A percentile compares a stretch with the other conserved stretches of the same genome.
These are phyloP conservation scores for Lolium rigidum DNA, from an alignment of 176 grass and related monocot genomes.

Conservation along the genomic window DNA sequence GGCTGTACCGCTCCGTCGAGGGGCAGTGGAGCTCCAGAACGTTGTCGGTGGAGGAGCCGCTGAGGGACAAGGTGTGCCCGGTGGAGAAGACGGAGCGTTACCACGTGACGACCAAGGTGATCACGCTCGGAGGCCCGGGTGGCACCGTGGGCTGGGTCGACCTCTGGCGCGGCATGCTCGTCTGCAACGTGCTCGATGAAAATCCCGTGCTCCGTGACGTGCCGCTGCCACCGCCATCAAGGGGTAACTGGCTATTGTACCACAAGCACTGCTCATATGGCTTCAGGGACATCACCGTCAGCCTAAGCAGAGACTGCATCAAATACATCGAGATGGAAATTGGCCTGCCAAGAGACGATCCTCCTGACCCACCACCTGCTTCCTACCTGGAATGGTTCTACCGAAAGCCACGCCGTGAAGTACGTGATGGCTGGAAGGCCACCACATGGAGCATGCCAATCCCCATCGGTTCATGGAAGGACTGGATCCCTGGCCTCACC, in stretches of 20 bases:
- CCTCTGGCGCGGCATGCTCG: background rate
- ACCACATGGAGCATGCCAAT: background rate
- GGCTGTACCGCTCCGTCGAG: background rate
- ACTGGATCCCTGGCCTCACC: background rate
- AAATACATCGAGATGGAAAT: background rate
- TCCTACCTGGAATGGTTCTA: background rate
- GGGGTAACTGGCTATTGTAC: background rate
- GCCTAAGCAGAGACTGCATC: background rate
- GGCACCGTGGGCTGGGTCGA: background rate
- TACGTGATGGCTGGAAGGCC: background rate
- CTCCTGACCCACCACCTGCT: background rate
- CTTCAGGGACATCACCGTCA: background rate
- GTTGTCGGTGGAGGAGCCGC: background rate
- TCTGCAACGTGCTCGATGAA: constrained; percentile 8
- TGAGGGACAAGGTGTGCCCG: background rate
- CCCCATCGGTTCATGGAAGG: background rate
- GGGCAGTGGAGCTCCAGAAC: background rate
- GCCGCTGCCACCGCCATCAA: background rate
- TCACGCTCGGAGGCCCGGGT: background rate
- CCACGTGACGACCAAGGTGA: background rate
- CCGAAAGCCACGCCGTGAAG: background rate
- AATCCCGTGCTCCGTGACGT: background rate
- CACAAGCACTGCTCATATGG: background rate
- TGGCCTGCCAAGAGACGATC: background rate
- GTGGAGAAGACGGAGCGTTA: background rate